Evolutionary conservation across 495 filamentous ascomycete genomes (phyloP), one percentile per base, ranked within the genome.

Genomic region (Aspergillus leporis): DNA sequence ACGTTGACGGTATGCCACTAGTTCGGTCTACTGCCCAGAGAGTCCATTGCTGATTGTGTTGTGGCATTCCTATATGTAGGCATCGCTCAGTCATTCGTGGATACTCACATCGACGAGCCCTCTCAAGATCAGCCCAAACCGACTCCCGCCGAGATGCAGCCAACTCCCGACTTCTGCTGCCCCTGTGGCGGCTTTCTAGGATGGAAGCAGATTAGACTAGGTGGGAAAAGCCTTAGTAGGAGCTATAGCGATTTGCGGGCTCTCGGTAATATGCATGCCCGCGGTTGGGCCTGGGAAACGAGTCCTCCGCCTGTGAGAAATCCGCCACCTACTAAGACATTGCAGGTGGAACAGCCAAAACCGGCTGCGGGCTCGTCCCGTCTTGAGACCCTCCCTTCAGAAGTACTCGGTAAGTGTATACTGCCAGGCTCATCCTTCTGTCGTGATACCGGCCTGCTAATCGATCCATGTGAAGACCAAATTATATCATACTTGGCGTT

Each of bases 401-500:
- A 93, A 68, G 78, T 92, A 46, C 80, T 90, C 43, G 85, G 89
- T 92, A 80, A 82, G 87, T 46, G 6, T 28, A 3, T 12, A 47
- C 13, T 46, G n/a, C 22, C 22, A 5, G 38, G 4, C 23, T 8
- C 34, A 16, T 21, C 51, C 4, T 50, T 5, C 14, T 12, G 38
- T 13, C 59, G n/a, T 50, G 43, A 7, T 3, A 25, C 30, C 34
- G 10, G 46, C 41, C 56, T 58, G 58, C 16, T 21, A 32, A 64
- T 59, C 60, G 51, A 56, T 49, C 66, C 70, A 55, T 74, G 50
- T 55, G 10, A 62, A 92, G 91, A 86, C 58, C 78, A 87, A 73
- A 90, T 94, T 62, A 90, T 94, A 62, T 87, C 86, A 38, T 79
- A 88, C 46, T 78, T 96, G 30, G 87, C 86, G 13, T 68, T 91